Conservation (phyloP, 2,329 filamentous ascomycete species). For the Dactylellina parvicollis region DNA sequence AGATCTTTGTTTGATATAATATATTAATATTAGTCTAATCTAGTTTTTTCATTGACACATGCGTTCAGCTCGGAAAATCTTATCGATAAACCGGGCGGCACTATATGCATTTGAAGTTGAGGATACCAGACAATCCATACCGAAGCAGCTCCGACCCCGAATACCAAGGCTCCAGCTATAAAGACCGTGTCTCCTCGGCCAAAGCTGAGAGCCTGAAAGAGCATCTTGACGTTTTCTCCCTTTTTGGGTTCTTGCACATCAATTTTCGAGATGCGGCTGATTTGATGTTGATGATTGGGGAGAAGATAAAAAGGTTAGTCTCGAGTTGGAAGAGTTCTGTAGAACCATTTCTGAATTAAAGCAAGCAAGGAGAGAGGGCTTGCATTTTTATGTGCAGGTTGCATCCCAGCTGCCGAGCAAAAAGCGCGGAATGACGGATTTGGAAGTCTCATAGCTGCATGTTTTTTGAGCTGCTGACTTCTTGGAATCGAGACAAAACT, state of each 20-base stretch:
- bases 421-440: not conserved
- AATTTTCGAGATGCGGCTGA: not conserved
- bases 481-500: not conserved
- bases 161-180: not conserved
- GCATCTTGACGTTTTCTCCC: constrained; percentile 16
- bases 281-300: not conserved
- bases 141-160: constrained; percentile 1
- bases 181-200: constrained; percentile 13
- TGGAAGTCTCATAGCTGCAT: not conserved
- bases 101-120: not conserved
- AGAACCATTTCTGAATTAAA: not conserved
- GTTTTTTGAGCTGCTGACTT: not conserved
- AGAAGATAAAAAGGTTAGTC: not conserved
- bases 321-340: not conserved
- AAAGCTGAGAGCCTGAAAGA: constrained; percentile 12
- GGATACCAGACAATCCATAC: not conserved
- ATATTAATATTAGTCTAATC: not conserved
- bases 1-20: not conserved
- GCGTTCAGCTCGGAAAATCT: not conserved
- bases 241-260: not conserved
- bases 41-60: not conserved
- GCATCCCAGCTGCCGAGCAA: constrained; percentile 10
- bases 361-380: constrained; percentile 12
- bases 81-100: not conserved
- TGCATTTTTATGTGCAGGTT: constrained; percentile 21